These are phyloP conservation scores for Acer negundo DNA, from an alignment of 345 rosid species.

Conservation along the genomic window DNA sequence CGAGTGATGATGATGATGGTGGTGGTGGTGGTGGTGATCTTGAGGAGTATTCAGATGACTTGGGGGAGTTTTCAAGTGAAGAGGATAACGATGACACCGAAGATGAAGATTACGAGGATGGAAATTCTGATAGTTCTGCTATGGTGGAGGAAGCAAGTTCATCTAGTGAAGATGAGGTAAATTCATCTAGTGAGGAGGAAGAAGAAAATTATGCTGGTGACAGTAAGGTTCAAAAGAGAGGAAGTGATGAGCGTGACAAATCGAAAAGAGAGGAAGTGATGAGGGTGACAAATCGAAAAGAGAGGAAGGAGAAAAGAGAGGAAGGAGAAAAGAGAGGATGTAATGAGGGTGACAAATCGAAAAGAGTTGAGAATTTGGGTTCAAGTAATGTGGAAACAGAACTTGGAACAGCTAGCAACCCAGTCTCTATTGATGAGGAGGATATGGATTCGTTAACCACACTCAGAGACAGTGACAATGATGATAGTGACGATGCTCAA, in stretches of 20 bases:
- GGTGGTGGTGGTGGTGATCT: background rate
- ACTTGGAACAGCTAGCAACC: constrained; percentile 15
- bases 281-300: background rate
- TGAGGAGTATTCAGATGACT: constrained; percentile 11
- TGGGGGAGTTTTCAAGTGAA: background rate
- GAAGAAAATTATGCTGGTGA: background rate
- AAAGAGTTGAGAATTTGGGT: no score
- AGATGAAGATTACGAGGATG: constrained; percentile 19
- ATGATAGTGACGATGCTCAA: constrained; percentile 5
- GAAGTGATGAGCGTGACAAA: constrained; percentile 3
- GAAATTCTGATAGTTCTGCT: background rate
- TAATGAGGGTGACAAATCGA: background rate
- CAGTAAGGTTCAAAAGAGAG: background rate
- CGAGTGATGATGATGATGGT: background rate
- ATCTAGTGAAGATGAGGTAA: background rate
- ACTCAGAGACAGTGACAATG: background rate
- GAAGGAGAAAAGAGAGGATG: background rate
- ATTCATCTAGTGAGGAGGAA: constrained; percentile 6
- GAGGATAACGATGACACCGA: constrained; percentile 23
- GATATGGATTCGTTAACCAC: background rate
- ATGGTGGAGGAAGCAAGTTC: background rate
- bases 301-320: background rate
- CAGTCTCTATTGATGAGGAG: constrained; percentile 3
- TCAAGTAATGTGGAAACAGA: background rate
- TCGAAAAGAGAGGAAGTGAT: background rate